Conservation (phyloP, 257 asterid genomes). For the Solanum megistacrolobum region DNA sequence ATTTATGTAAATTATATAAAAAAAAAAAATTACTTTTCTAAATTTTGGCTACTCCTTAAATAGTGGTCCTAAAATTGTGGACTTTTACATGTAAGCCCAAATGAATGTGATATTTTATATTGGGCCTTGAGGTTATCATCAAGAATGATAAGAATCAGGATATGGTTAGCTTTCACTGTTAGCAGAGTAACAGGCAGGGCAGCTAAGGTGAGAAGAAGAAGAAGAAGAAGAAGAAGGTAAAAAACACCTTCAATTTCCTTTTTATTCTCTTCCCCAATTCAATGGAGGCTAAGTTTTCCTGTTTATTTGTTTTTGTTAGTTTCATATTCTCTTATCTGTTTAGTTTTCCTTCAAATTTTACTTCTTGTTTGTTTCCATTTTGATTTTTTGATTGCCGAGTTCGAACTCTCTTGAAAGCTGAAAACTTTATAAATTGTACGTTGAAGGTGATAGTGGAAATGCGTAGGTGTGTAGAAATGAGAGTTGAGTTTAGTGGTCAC, state of each 20-base stretch:
- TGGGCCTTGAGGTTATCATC: neutral
- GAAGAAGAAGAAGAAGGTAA: neutral
- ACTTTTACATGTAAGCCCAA: neutral
- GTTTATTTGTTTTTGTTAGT: neutral
- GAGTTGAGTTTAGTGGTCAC: neutral
- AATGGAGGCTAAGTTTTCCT: neutral
- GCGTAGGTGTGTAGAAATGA: neutral
- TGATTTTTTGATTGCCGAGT: neutral
- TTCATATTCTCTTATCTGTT: neutral
- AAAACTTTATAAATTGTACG: neutral
- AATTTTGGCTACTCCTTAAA: neutral
- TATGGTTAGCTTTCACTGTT: neutral
- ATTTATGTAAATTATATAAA: too few relatives aligned
- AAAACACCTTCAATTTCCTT: neutral
- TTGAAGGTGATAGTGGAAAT: neutral
- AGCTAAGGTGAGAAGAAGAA: neutral
- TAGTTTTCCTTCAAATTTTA: neutral
- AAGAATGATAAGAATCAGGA: neutral
- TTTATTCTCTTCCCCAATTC: neutral
- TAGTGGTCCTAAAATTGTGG: neutral
- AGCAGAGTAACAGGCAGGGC: neutral
- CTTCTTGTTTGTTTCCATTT: neutral
- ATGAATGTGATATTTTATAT: neutral
- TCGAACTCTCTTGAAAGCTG: neutral
- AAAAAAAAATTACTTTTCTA: too few relatives aligned